Evolutionary conservation across 2,329 filamentous ascomycete species (phyloP).

Genomic region (Hysterium pulicare): DNA sequence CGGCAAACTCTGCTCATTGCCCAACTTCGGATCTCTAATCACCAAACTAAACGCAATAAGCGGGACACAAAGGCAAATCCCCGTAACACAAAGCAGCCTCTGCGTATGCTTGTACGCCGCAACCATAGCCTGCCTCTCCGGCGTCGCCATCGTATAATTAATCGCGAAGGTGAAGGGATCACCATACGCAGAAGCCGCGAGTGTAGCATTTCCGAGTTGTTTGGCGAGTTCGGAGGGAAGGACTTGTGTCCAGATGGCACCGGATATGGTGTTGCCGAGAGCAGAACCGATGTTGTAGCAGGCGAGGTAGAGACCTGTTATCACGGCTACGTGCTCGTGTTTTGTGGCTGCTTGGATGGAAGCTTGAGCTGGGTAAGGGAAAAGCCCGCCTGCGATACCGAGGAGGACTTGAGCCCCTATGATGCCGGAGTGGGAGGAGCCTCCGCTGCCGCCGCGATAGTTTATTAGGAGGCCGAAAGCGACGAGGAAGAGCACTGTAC

Average conservation of each 20-base stretch:
- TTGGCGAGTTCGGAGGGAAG: constrained; percentile 47
- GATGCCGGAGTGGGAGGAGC: constrained; percentile 49
- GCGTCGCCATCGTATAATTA: constrained; percentile 44
- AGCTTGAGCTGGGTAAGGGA: constrained; percentile 48
- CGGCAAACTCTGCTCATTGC: constrained; percentile 3
- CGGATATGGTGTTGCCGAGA: constrained; percentile 58
- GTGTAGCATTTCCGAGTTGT: constrained; percentile 38
- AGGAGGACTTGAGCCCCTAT: constrained; percentile 59
- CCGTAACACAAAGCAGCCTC: constrained; percentile 9
- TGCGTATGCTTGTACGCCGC: constrained; percentile 10
- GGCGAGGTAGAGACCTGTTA: constrained; percentile 62
- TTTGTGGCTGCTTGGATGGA: constrained; percentile 46
- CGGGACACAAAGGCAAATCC: constrained; percentile 5
- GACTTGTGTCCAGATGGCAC: constrained; percentile 60
- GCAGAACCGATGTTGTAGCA: constrained; percentile 63
- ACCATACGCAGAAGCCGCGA: constrained; percentile 41
- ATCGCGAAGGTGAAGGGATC: constrained; percentile 40
- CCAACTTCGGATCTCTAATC: background rate
- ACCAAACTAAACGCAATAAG: background rate
- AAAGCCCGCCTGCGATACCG: constrained; percentile 59
- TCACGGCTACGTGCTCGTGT: constrained; percentile 57
- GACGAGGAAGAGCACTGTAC: constrained; percentile 56
- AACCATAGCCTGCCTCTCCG: constrained; percentile 26
- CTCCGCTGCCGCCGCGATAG: constrained; percentile 50
- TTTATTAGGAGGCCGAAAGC: constrained; percentile 60